phyloP scores from a whole-genome alignment of 1,139 yeast genomes.

The Zygoascus sp. region DNA sequence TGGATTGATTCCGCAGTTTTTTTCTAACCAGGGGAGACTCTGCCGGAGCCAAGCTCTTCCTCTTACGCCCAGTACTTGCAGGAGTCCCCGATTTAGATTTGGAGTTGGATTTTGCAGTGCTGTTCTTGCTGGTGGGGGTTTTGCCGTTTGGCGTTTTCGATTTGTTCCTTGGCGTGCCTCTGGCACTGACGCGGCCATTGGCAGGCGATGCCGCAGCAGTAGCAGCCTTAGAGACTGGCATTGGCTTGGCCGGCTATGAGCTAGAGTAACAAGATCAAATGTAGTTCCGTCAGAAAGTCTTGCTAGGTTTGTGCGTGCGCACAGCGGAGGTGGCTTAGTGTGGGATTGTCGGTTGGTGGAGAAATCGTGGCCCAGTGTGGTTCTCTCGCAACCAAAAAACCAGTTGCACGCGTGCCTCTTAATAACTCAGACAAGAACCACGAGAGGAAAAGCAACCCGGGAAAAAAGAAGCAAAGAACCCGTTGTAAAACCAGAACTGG shows the following conservation, averaged over 20 bases:
- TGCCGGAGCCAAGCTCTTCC: neutral
- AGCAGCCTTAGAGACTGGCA: slow-evolving; percentile 1
- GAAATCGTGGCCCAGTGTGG: neutral
- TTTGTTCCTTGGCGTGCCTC: neutral
- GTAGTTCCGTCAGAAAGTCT: too few relatives aligned
- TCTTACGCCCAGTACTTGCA: neutral
- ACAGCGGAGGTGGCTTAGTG: too few relatives aligned
- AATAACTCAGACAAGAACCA: neutral
- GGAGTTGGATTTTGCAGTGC: too few relatives aligned
- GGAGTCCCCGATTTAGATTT: too few relatives aligned
- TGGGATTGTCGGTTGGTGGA: too few relatives aligned
- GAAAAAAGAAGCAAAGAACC: neutral
- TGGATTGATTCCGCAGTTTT: slow-evolving; percentile 6
- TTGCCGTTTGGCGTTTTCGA: neutral
- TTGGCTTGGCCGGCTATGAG: neutral
- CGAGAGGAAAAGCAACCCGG: neutral
- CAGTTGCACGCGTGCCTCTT: slow-evolving; percentile 1
- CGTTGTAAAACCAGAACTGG: neutral
- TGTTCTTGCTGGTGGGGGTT: neutral
- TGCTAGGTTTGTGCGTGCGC: slow-evolving; percentile 1
- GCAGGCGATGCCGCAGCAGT: neutral
- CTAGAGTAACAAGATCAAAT: too few relatives aligned
- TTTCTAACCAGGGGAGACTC: slow-evolving; percentile 2
- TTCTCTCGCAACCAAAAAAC: neutral
- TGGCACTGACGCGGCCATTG: slow-evolving; percentile 4